Conservation (phyloP, 2,329 filamentous ascomycete genomes). For the Aspergillus oerlinghausenensis region DNA sequence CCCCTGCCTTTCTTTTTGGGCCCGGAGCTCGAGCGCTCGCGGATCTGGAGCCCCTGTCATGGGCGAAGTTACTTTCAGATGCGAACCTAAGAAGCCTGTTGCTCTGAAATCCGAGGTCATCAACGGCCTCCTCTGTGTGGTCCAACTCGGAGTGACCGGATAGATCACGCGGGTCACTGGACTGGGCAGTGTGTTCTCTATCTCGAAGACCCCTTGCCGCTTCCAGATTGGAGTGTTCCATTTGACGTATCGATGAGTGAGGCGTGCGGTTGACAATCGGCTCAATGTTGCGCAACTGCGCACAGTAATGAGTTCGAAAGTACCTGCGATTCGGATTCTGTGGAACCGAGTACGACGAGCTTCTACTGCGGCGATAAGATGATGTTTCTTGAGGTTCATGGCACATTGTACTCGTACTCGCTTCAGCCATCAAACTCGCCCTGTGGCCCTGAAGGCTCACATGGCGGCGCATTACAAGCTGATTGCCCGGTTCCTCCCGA, state of each 20-base stretch:
- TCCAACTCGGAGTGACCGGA: background rate
- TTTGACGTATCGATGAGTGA: background rate
- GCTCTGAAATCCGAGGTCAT: background rate
- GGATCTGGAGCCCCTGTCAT: background rate
- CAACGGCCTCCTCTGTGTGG: background rate
- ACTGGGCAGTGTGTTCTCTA: background rate
- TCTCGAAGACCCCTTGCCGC: background rate
- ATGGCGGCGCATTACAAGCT: slow-evolving; percentile 13
- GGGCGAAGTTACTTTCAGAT: background rate
- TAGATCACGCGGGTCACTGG: background rate
- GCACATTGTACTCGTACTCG: slow-evolving; percentile 10
- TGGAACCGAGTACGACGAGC: slow-evolving; percentile 8
- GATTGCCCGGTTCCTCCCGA: slow-evolving; percentile 3
- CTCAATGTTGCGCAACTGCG: slow-evolving; percentile 10
- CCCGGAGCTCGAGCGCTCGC: background rate
- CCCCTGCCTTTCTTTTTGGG: background rate
- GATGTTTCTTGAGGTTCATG: slow-evolving; percentile 7
- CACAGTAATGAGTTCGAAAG: slow-evolving; percentile 11
- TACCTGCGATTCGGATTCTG: background rate
- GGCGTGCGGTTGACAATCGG: background rate
- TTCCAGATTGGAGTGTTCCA: background rate
- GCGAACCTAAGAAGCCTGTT: background rate
- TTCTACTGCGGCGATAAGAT: slow-evolving; percentile 5
- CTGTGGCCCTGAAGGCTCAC: slow-evolving; percentile 15
- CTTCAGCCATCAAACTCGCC: slow-evolving; percentile 10